Evolutionary conservation across 371 early-diverging fungal species (phyloP), one percentile per base, ranked within the genome.

Genomic region (Furculomyces boomerangus): DNA sequence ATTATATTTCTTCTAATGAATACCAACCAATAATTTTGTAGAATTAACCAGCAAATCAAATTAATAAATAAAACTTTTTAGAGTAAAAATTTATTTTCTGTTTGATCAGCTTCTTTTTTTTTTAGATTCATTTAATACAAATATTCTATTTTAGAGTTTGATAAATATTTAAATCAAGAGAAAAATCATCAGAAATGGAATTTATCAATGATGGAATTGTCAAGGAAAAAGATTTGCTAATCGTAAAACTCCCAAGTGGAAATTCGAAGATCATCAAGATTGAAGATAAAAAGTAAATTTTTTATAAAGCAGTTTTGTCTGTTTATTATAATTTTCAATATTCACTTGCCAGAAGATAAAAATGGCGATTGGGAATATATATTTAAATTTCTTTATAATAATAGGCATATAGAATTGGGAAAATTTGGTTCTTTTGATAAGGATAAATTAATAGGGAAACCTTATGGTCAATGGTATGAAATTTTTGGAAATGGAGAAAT

Each of bases 351-450:
- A 39, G n/a, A 39, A 39, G n/a, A 39, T 39, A 39, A 13, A 39
- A 13, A n/a, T n/a, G n/a, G n/a, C n/a, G n/a, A n/a, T n/a, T n/a
- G n/a, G n/a, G n/a, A n/a, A n/a, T n/a, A n/a, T n/a, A n/a, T n/a
- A n/a, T n/a, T n/a, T n/a, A n/a, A n/a, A n/a, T n/a, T n/a, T n/a
- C n/a, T 43, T 43, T 43, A 5, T 20, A 5, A 5, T 13, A 16
- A 20, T 51, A 51, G 52, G 31, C 73, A 60, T 14, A 67, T 92
- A 1, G 70, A 75, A 2, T 64, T 96, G 30, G 97, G 97, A 43
- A 96, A 95, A 66, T 95, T 95, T 73, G 97, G 97, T 26, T 66
- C 70, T 3, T 93, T 93, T 71, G 61, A 74, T 28, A 73, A 81
- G 5, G 70, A 79, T 57, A 79, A 76, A 46, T 71, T 96, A 27